These are phyloP conservation scores for Calcarisporium arbuscula DNA, from an alignment of 2,329 filamentous ascomycete genomes.

Conservation along the genomic window DNA sequence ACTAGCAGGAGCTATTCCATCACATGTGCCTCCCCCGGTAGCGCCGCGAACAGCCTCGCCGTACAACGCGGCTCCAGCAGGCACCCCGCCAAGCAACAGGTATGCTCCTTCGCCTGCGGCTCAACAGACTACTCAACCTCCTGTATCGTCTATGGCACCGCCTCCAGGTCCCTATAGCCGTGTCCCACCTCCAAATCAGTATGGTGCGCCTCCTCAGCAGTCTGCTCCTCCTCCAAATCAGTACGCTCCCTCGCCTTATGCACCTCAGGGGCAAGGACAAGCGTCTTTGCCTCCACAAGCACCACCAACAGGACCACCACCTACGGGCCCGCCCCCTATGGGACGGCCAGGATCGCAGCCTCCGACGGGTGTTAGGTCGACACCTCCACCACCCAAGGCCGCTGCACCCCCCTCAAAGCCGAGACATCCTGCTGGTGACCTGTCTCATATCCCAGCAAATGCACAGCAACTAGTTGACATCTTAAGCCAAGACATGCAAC, in stretches of 20 bases:
- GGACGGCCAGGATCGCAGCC: constrained; percentile 21
- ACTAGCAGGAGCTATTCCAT: constrained; percentile 59
- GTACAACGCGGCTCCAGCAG: constrained; percentile 73
- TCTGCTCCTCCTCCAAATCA: constrained; percentile 26
- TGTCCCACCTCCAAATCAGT: constrained; percentile 39
- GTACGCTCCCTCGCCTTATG: constrained; percentile 26
- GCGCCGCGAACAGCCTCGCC: constrained; percentile 74
- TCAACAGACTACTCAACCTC: constrained; percentile 43
- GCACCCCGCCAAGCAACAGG: constrained; percentile 63
- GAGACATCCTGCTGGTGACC: constrained; percentile 77
- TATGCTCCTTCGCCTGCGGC: constrained; percentile 64
- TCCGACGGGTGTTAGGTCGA: constrained; percentile 22
- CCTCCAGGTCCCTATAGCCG: constrained; percentile 33
- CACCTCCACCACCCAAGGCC: constrained; percentile 41
- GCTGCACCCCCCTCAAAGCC: constrained; percentile 45
- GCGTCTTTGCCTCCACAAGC: constrained; percentile 28
- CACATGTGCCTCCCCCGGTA: constrained; percentile 48
- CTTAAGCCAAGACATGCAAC: constrained; percentile 77
- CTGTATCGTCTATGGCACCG: no score
- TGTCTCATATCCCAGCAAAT: constrained; percentile 75
- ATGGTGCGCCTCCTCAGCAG: constrained; percentile 41
- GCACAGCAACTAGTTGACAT: constrained; percentile 78
- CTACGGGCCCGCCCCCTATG: constrained; percentile 26
- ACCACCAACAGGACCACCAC: constrained; percentile 28
- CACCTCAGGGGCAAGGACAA: constrained; percentile 39